Percentiles rank a stretch among this genome's conserved stretches.
Conservation (phyloP, 2,329 filamentous ascomycete genomes). For the Colletotrichum sidae region DNA sequence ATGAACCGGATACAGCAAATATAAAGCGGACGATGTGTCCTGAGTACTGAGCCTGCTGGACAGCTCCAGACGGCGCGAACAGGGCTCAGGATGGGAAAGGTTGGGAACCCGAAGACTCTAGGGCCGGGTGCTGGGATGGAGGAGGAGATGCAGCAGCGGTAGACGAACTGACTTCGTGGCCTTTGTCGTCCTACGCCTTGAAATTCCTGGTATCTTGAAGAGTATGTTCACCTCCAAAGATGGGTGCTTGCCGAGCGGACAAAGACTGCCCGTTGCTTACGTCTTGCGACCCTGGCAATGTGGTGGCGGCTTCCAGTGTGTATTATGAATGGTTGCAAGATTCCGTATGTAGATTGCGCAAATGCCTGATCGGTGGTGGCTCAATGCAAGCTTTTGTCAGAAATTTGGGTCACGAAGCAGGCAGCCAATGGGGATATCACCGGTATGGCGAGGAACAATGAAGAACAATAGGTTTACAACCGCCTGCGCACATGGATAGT, state of each 20-base stretch:
- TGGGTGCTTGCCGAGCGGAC: slow-evolving; percentile 51
- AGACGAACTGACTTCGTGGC: slow-evolving; percentile 17
- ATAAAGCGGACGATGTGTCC: slow-evolving; percentile 49
- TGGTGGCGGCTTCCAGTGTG: slow-evolving; percentile 49
- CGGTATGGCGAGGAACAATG: no score
- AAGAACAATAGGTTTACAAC: no score
- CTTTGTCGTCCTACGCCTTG: not conserved
- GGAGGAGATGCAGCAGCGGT: slow-evolving; percentile 58
- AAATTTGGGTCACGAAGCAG: no score
- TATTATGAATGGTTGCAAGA: not conserved
- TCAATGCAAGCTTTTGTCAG: no score
- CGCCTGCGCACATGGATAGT: no score
- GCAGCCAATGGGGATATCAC: no score
- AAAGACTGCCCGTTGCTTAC: slow-evolving; percentile 56
- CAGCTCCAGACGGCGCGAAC: slow-evolving; percentile 57
- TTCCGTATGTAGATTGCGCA: no score
- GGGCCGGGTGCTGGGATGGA: slow-evolving; percentile 70
- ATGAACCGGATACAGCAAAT: slow-evolving; percentile 52
- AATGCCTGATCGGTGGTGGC: no score
- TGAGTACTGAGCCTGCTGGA: not conserved
- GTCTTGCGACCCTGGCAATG: slow-evolving; percentile 61
- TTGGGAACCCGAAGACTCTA: slow-evolving; percentile 64
- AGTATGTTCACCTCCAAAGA: slow-evolving; percentile 1
- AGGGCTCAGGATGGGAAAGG: slow-evolving; percentile 73
- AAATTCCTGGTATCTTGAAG: slow-evolving; percentile 29